A percentile compares a stretch with the other conserved stretches of the same genome.
These are phyloP conservation scores for Pholiota conissans DNA, from an alignment of 768 basidiomycete genomes.

Conservation along the genomic window DNA sequence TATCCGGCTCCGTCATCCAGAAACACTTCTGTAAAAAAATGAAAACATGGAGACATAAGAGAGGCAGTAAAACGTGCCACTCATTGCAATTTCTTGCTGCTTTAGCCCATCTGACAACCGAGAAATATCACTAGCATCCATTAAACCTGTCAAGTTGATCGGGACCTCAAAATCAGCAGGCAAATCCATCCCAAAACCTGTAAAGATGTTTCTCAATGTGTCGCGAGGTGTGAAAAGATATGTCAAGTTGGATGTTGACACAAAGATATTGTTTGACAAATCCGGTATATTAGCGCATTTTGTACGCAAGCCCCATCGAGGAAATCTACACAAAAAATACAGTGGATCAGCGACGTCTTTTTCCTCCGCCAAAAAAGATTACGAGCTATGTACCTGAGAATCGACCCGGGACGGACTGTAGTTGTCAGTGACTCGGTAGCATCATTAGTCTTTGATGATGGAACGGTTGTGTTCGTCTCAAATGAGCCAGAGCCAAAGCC, in stretches of 20 bases:
- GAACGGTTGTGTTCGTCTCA: conserved; percentile 21
- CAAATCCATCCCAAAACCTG: conserved; percentile 29
- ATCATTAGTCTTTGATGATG: conserved; percentile 14
- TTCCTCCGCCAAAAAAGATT: no score
- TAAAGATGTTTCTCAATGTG: conserved; percentile 31
- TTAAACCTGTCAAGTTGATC: conserved; percentile 5
- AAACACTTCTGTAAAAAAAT: conserved; percentile 28
- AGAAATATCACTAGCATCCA: conserved; percentile 2
- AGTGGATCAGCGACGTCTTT: no score
- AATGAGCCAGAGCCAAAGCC: conserved; percentile 42
- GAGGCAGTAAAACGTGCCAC: no score
- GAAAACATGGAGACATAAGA: neutral
- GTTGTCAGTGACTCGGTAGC: no score
- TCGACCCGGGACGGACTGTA: conserved; percentile 26
- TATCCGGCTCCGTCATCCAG: conserved; percentile 34
- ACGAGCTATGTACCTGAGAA: conserved; percentile 34
- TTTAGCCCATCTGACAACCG: conserved; percentile 3
- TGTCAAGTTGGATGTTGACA: conserved; percentile 10
- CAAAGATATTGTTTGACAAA: conserved; percentile 17
- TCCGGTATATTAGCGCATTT: conserved; percentile 34
- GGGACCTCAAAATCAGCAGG: conserved; percentile 25
- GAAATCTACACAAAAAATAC: conserved; percentile 26
- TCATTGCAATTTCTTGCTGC: conserved; percentile 6
- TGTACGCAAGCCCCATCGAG: conserved; percentile 41
- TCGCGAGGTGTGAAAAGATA: conserved; percentile 38